Evolutionary conservation across 495 filamentous ascomycete genomes (phyloP).

Genomic region (Penicillium daleae): DNA sequence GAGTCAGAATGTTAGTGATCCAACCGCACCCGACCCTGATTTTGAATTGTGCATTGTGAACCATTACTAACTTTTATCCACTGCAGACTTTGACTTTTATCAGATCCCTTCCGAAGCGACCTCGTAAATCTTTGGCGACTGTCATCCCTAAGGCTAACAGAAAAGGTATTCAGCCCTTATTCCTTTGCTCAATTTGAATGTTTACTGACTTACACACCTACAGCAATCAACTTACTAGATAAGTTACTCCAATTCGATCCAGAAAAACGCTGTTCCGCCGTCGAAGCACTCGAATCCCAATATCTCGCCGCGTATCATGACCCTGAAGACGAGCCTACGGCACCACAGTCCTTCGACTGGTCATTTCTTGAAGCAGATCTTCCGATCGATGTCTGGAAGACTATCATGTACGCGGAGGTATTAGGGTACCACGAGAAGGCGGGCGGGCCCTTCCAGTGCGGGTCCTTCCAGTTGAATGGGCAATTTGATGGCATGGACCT

Average conservation of each 20-base stretch:
- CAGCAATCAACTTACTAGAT: slow-evolving; percentile 89
- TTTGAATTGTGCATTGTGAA: too few relatives aligned
- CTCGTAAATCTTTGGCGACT: slow-evolving; percentile 81
- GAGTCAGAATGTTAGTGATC: slow-evolving; percentile 81
- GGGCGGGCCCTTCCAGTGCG: slow-evolving; percentile 4
- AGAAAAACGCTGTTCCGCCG: slow-evolving; percentile 80
- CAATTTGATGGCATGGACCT: slow-evolving; percentile 26
- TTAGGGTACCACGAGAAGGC: slow-evolving; percentile 84
- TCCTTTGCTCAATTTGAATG: not conserved
- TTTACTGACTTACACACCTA: slow-evolving; percentile 10
- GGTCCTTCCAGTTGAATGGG: not conserved
- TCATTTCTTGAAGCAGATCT: slow-evolving; percentile 97
- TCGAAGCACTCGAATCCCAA: slow-evolving; percentile 78
- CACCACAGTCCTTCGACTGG: slow-evolving; percentile 97
- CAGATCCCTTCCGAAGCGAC: slow-evolving; percentile 88
- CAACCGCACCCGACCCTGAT: not conserved
- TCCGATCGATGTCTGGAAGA: slow-evolving; percentile 97
- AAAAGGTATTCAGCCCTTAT: slow-evolving; percentile 58
- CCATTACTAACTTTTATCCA: slow-evolving; percentile 10
- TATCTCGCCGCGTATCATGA: slow-evolving; percentile 97
- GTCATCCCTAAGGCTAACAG: slow-evolving; percentile 91
- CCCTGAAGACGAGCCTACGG: slow-evolving; percentile 89
- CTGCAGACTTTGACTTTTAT: slow-evolving; percentile 89
- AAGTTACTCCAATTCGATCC: slow-evolving; percentile 97
- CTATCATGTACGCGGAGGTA: slow-evolving; percentile 99